Evolutionary conservation across 768 basidiomycete genomes (phyloP), one percentile per base, ranked within the genome.

Genomic region (Leccinum uliginosum): DNA sequence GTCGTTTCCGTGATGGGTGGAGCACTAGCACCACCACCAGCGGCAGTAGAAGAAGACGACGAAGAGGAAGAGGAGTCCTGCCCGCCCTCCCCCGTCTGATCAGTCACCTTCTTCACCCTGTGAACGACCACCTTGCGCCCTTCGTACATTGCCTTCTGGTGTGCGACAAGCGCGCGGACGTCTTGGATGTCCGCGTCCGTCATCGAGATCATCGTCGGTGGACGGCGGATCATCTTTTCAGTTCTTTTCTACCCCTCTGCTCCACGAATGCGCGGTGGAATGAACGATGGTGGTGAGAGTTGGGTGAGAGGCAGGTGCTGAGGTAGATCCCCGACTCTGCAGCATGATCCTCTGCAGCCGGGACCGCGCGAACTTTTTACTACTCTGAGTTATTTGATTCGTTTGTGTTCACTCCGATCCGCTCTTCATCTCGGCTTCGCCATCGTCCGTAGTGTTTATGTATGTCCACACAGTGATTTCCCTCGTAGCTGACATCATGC

Each of bases 121-220:
- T 40, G 38, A 40, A 68, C 55, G 55, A 79, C 67, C 48, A 76
- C 67, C 51, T 71, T 72, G 21, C 78, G 74, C 27, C 68, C 67
- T 2, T 73, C 68, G 15, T 69, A 67, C 5, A 79, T 77, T 8
- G 72, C 64, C 59, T 77, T 81, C 58, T 82, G 80, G 60, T 79
- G 73, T 4, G 83, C 64, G 19, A 80, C 75, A 65, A 85, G 70
- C 50, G 85, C 82, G 43, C 89, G 83, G 43, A 91, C 76, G 59
- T 90, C 89, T 74, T 91, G 86, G 27, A 93, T 85, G 68, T 92
- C 91, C 21, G 77, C 70, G 69, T 91, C 89, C 58, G 76, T 82
- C 82, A 93, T 83, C 27, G 80, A 81, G 60, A 93, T 87, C 54
- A 87, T 78, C 1, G 90, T 90, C 6, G 91, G 89, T 21, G 80